Evolutionary conservation across 345 rosid species (phyloP), one percentile per base, ranked within the genome.

Genomic region (Eucalyptus decipiens): DNA sequence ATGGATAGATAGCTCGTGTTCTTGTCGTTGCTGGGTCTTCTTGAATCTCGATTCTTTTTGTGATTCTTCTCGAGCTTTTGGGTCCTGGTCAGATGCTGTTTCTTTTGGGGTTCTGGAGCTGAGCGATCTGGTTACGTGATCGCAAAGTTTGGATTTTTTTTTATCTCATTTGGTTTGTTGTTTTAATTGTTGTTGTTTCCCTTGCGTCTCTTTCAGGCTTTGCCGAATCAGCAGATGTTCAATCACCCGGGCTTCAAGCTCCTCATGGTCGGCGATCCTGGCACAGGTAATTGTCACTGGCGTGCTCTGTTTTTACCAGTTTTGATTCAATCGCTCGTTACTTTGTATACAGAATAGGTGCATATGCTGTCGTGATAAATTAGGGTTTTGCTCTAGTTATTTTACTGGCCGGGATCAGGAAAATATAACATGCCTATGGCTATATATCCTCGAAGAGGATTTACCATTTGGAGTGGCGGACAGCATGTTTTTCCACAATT

Each of bases 231-330:
- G 90, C 95, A 91, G 88, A 93, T 95, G 52, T 97, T 97, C 4
- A 92, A 93, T 89, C 92, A 96, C 88, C 98, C 98, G 80, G 93
- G 93, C 93, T 97, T 97, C 95, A 97, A 97, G 95, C 99, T 97
- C 52, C 97, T 97, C 48, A 93, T 97, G 87, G 99, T 97, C 18
- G 99, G 99, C 37, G 99, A 97, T 86, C 96, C 96, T 13, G 99
- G 99, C 80, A 97, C 99, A 51, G 99, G 99, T 97, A 93, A 60
- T 51, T 81, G 56, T 85, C 87, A 4, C 34, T 7, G 15, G 24
- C 8, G 37, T n/a, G 83, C 83, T 76, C 83, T 51, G 87, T n/a
- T 62, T 60, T 13, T 56, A 24, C 62, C 3, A 11, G 30, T 56
- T 56, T 56, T 48, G 26, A 47, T 50, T 49, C 24, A 5, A 34